These are phyloP conservation scores for Hippophae tibetana DNA, from an alignment of 306 rosid genomes.

Conservation along the genomic window DNA sequence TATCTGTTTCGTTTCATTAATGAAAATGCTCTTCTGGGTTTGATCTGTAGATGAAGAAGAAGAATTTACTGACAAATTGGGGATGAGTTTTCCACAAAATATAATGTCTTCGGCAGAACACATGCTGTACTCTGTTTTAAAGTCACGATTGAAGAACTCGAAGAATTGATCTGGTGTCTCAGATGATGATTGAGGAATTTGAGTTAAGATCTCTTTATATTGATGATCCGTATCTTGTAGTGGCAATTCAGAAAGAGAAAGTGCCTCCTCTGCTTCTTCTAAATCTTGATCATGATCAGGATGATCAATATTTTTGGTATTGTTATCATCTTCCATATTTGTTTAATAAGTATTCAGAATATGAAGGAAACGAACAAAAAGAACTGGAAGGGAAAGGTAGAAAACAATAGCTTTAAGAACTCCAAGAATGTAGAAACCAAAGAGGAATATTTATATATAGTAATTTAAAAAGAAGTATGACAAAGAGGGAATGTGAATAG, in stretches of 20 bases:
- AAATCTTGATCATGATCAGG: background rate
- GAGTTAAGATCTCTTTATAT: conserved; percentile 11
- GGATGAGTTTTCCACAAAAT: conserved; percentile 46
- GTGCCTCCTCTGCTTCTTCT: conserved; percentile 32
- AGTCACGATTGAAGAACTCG: conserved; percentile 40
- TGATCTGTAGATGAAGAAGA: background rate
- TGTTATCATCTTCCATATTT: too few relatives aligned
- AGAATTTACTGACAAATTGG: conserved; percentile 21
- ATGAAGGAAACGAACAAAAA: too few relatives aligned
- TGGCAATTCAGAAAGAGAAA: conserved; percentile 54
- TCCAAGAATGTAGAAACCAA: too few relatives aligned
- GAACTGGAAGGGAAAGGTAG: too few relatives aligned
- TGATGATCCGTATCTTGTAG: conserved; percentile 8
- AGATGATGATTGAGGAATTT: conserved; percentile 19
- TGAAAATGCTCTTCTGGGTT: background rate
- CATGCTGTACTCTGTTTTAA: conserved; percentile 35
- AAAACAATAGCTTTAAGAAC: too few relatives aligned
- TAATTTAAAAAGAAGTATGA: too few relatives aligned
- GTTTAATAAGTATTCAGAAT: too few relatives aligned
- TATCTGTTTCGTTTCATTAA: conserved; percentile 1
- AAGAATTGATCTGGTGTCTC: conserved; percentile 28
- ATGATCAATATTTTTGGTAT: background rate
- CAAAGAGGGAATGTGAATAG: too few relatives aligned
- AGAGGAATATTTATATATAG: too few relatives aligned
- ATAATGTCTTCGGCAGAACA: conserved; percentile 57